These are phyloP conservation scores for Sporothrix curviconia DNA, from an alignment of 2,329 filamentous ascomycete species.

Conservation along the genomic window DNA sequence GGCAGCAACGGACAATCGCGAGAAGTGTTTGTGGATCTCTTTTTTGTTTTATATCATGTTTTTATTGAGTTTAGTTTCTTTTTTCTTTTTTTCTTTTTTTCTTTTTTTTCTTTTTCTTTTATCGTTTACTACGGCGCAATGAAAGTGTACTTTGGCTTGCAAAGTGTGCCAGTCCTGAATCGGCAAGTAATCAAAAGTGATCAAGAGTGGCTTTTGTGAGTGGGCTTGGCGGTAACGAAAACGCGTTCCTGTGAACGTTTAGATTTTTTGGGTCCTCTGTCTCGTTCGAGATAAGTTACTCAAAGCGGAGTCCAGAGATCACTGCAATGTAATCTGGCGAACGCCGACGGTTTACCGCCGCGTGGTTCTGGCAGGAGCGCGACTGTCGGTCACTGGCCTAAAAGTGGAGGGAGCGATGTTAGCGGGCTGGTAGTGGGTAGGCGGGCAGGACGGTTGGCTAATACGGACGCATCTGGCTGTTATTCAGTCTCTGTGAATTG, in stretches of 20 bases:
- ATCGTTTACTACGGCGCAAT: constrained; percentile 11
- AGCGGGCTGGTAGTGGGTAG: too few species aligned
- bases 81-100: not conserved
- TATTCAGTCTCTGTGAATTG: not conserved
- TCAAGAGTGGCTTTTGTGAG: not conserved
- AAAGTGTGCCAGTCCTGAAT: not conserved
- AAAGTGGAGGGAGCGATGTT: too few species aligned
- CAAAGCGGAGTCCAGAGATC: too few species aligned
- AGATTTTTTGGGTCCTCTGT: too few species aligned
- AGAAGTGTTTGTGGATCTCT: not conserved
- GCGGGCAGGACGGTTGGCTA: not conserved
- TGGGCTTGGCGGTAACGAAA: not conserved
- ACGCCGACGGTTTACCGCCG: too few species aligned
- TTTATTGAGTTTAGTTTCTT: too few species aligned
- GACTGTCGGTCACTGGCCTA: too few species aligned
- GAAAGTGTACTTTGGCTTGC: constrained; percentile 2
- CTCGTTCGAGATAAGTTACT: too few species aligned
- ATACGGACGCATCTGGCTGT: not conserved
- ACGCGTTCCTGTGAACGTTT: not conserved
- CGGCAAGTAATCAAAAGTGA: constrained; percentile 3
- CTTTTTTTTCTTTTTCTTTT: not conserved
- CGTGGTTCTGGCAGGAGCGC: too few species aligned
- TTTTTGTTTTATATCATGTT: not conserved
- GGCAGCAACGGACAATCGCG: not conserved
- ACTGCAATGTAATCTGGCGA: too few species aligned